A percentile compares a stretch with the other conserved stretches of the same genome.
Evolutionary conservation across 257 asterid species (phyloP).

Genomic region (Gentiana straminea): DNA sequence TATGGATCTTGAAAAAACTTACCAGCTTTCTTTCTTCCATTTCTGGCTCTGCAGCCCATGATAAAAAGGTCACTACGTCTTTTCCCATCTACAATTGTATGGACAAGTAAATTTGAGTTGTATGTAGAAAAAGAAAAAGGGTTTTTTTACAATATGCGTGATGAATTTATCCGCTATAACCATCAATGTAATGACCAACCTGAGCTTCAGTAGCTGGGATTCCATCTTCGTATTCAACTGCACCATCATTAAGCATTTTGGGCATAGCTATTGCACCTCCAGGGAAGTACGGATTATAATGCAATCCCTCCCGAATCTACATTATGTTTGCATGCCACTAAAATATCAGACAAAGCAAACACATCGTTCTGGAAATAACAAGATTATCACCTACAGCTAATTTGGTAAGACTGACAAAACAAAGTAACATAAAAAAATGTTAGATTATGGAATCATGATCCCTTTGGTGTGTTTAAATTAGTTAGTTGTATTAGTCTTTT

Average conservation of each 20-base stretch:
- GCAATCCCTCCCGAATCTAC: slow-evolving; percentile 74
- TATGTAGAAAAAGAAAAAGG: neutral
- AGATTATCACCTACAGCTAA: too few relatives aligned
- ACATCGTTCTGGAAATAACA: too few relatives aligned
- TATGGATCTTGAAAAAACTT: slow-evolving; percentile 6
- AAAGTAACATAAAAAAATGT: too few relatives aligned
- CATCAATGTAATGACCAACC: slow-evolving; percentile 16
- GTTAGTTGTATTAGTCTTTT: too few relatives aligned
- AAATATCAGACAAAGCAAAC: slow-evolving; percentile 8
- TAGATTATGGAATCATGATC: too few relatives aligned
- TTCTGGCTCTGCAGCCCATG: slow-evolving; percentile 88
- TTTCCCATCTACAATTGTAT: slow-evolving; percentile 58
- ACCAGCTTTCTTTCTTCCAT: slow-evolving; percentile 88
- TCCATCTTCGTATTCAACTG: slow-evolving; percentile 76
- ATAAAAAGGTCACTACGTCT: slow-evolving; percentile 54
- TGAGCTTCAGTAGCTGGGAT: slow-evolving; percentile 79
- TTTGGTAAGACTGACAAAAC: too few relatives aligned
- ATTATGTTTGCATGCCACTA: slow-evolving; percentile 6
- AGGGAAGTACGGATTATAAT: slow-evolving; percentile 75
- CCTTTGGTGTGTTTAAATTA: too few relatives aligned
- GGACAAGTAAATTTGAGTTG: slow-evolving; percentile 2
- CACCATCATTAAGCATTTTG: slow-evolving; percentile 78
- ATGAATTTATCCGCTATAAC: neutral
- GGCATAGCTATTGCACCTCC: slow-evolving; percentile 92
- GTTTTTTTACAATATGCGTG: neutral